Base-by-base conservation (phyloP, 768 basidiomycete species). In the Lactarius indigo region DNA sequence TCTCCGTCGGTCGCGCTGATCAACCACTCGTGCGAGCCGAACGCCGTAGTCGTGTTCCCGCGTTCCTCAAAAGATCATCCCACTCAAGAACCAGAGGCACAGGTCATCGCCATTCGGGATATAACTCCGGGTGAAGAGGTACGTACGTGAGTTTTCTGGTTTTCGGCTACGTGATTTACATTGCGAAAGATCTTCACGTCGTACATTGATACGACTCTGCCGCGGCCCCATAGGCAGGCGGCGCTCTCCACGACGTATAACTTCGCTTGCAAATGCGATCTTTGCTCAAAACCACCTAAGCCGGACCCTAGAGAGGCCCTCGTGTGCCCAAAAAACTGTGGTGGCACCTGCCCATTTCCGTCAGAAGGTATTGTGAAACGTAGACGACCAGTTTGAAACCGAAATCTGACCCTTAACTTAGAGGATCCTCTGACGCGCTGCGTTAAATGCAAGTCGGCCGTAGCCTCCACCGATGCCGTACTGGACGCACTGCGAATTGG, bases 1-100 rank as follows among this genome's bases (percentile, higher is more conserved):
- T 91, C 92, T 0, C 95, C 96, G 0, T 72, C 84, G 0, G 78
- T 89, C 5, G 95, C 95, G 0, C 79, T 97, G 13, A 83, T 91
- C 64, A 97, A 97, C 73, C 95, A 98, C 73, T 91, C 90, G 0
- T 96, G 94, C 73, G 82, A 85, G 26, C 92, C 93, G 0, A 96
- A 97, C 73, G 93, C 90, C 0, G 92, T 89, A 37, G 84, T 96
- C n/a, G 92, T 98, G 4, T 98, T 96, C 73, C 95, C 96, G 58
- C 80, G 85, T 5, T 74, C 81, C 3, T 74, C 80, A 5, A 74
- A 72, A 15, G 68, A 74, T 17, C 71, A 76, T 1, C 65, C 72
- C 0, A 72, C 64, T 23, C 76, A 81, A 31, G 88, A 89, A 73
- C 86, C 90, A 0, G 66, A 84, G 33, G 83, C 94, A 85, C 84